Percentiles rank a stretch among this genome's conserved stretches.
These are phyloP conservation scores for Phaeosphaeria sp. DNA, from an alignment of 2,329 filamentous ascomycete species.

Conservation along the genomic window DNA sequence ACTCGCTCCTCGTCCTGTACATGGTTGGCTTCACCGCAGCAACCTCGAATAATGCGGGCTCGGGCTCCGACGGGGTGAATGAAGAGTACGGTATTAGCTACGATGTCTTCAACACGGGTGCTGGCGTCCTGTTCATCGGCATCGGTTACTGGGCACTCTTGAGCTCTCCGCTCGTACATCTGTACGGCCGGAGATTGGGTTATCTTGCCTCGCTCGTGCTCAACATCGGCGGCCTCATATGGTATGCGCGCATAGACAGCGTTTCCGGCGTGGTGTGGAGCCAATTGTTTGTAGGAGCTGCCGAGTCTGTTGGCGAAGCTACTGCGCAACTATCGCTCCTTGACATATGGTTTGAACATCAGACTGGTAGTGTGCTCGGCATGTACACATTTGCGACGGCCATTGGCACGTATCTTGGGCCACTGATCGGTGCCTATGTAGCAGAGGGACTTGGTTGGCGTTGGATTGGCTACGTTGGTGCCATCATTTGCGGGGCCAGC, in stretches of 20 bases:
- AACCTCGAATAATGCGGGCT: not conserved
- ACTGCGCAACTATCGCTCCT: not conserved
- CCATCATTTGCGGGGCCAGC: not conserved
- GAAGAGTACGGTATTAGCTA: not conserved
- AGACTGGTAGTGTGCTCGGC: not conserved
- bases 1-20: not conserved
- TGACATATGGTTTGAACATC: not conserved
- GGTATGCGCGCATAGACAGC: not conserved
- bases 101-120: not conserved
- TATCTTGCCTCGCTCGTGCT: not conserved
- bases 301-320: not conserved
- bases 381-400: not conserved
- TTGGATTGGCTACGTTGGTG: not conserved
- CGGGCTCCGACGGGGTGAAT: not conserved
- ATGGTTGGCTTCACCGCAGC: not conserved
- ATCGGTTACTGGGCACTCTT: not conserved
- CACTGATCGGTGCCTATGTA: not conserved
- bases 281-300: not conserved
- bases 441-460: not conserved
- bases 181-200: not conserved
- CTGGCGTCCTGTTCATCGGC: not conserved
- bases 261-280: not conserved
- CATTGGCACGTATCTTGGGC: not conserved
- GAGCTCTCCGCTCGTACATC: not conserved
- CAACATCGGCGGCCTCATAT: not conserved